Base-by-base conservation (phyloP, 768 basidiomycete species). In the Mycena kentingensis region DNA sequence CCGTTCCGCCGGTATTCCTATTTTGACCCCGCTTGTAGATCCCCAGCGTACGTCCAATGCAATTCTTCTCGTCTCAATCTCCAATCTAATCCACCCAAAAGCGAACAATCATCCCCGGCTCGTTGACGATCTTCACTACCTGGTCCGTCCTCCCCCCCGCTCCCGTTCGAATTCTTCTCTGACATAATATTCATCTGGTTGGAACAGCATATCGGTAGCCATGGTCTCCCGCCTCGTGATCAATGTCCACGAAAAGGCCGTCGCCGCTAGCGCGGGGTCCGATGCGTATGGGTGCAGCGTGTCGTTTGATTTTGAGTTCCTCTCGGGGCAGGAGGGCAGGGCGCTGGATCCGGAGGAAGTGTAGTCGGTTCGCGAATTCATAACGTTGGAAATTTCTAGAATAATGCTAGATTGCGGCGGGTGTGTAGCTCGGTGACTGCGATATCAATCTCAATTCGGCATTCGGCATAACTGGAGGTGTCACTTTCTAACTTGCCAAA, bases 41-140 rank as follows among this genome's bases (percentile, higher is more conserved):
- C 22, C 60, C 65, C 28, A 62, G 64, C 7, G 69, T 70, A 60
- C 24, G 63, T 53, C 13, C 32, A n/a, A n/a, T 44, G 5, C 10
- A 8, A 21, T 25, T 52, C 1, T 3, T 37, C 13, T 7, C 51
- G 49, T 38, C 36, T 36, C 38, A 5, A n/a, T 8, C 16, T n/a
- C 16, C 46, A 38, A 24, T 58, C 16, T n/a, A 37, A 18, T 29
- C 28, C 26, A 26, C 37, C 39, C 18, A 11, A 41, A 44, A 18
- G 31, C 47, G 81, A 79, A 72, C 76, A 4, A 70, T 75, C 45
- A 63, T 78, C 32, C 62, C 73, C 48, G 79, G 80, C n/a, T 63
- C 70, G 3, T 63, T 82, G 21, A 78, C 81, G 8, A 78, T 77
- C 0, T 74, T 79, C 51, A 74, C 81, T 12, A 77, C 75, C 73